Conservation (phyloP, 345 rosid genomes). For the Dimocarpus longan region DNA sequence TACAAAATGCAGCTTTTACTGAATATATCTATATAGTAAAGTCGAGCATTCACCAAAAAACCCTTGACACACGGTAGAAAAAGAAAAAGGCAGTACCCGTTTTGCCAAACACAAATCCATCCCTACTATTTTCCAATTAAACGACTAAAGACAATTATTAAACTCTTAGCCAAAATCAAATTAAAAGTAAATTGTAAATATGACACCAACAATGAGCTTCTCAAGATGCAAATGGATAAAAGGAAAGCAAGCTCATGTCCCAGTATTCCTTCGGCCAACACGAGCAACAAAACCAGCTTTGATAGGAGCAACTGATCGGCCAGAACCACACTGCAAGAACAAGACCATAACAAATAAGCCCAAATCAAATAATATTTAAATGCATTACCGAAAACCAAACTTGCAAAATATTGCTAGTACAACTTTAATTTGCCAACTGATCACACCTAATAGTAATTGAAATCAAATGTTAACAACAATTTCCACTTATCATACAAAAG, state of each 20-base stretch:
- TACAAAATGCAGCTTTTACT: background rate
- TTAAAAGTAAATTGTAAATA: background rate
- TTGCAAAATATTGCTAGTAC: background rate
- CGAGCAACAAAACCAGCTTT: slow-evolving; percentile 99
- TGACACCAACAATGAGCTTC: too few relatives aligned
- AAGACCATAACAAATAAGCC: background rate
- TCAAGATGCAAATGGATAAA: background rate
- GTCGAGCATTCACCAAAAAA: background rate
- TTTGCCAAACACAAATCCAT: background rate
- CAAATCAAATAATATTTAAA: background rate
- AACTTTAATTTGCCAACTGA: too few relatives aligned
- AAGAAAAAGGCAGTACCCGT: background rate
- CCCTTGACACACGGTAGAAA: too few relatives aligned
- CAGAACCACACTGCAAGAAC: slow-evolving; percentile 82
- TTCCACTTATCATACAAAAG: background rate
- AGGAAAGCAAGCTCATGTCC: slow-evolving; percentile 37
- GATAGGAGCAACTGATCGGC: slow-evolving; percentile 93
- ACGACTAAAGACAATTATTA: background rate
- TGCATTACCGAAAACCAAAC: background rate
- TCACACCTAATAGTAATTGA: too few relatives aligned
- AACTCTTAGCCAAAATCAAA: background rate
- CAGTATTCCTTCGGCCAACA: slow-evolving; percentile 86
- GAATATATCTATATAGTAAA: background rate
- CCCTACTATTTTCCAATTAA: background rate
- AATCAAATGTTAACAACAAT: background rate